phyloP scores from a whole-genome alignment of 352 stramenopile genomes.

The Phytophthora niederhauseri region DNA sequence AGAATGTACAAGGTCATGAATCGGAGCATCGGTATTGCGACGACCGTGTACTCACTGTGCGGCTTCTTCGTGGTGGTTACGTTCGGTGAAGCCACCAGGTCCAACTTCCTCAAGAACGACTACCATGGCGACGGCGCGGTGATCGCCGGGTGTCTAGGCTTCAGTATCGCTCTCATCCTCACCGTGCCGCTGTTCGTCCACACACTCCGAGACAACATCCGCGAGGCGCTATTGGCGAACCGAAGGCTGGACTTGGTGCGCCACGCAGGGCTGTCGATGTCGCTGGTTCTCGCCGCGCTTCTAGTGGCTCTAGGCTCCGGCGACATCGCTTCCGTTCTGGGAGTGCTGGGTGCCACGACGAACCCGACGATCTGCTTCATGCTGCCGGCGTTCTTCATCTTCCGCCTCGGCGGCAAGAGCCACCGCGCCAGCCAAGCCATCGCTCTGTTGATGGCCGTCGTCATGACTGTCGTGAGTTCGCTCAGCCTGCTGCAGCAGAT shows the following conservation, averaged over 20 bases:
- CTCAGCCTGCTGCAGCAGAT: constrained; percentile 68
- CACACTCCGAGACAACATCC: constrained; percentile 84
- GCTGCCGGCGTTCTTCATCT: constrained; percentile 83
- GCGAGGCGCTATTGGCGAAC: constrained; percentile 66
- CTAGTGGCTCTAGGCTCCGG: constrained; percentile 69
- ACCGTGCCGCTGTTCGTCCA: constrained; percentile 88
- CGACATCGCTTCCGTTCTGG: constrained; percentile 87
- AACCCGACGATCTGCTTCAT: constrained; percentile 91
- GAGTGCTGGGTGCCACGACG: constrained; percentile 80
- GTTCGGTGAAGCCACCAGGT: constrained; percentile 75
- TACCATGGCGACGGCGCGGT: constrained; percentile 79
- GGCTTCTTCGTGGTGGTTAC: constrained; percentile 87
- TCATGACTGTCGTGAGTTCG: constrained; percentile 49
- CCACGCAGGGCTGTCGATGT: constrained; percentile 59
- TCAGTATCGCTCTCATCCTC: constrained; percentile 84
- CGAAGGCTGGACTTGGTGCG: constrained; percentile 48
- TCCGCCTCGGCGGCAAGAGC: constrained; percentile 47
- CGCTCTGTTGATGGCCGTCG: constrained; percentile 49
- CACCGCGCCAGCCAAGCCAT: constrained; percentile 53
- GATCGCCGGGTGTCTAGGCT: constrained; percentile 72
- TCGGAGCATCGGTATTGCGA: constrained; percentile 79
- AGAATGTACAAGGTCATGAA: constrained; percentile 93
- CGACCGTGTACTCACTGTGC: constrained; percentile 77
- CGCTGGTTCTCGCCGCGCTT: constrained; percentile 58
- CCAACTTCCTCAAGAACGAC: constrained; percentile 91